Evolutionary conservation across 306 rosid species (phyloP).

Genomic region (Casuarina cunninghamiana): DNA sequence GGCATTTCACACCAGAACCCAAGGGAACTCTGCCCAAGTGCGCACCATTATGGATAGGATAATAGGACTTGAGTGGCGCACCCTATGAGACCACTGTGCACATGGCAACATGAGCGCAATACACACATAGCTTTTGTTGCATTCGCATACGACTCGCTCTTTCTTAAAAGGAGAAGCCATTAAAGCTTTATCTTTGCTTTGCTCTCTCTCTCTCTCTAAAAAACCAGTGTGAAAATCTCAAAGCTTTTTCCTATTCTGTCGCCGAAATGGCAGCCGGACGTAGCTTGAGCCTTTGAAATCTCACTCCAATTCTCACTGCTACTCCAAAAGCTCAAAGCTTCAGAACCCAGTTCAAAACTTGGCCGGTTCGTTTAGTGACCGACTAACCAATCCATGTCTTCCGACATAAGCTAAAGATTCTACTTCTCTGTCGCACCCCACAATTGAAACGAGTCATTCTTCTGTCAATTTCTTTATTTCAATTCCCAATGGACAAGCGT

Average conservation of each 20-base stretch:
- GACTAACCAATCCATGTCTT: conserved; percentile 66
- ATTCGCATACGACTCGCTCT: background rate
- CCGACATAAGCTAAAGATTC: conserved; percentile 65
- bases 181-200: conserved; percentile 24
- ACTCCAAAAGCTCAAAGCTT: conserved; percentile 32
- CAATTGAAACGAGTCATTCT: background rate
- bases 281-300: conserved; percentile 35
- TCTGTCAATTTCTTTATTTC: background rate
- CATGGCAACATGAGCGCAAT: conserved; percentile 31
- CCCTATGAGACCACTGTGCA: too few species aligned
- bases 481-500: conserved; percentile 1
- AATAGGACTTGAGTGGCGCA: background rate
- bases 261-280: conserved; percentile 29
- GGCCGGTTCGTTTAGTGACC: background rate
- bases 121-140: conserved; percentile 18
- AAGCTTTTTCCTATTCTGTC: conserved; percentile 23
- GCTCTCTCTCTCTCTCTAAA: conserved; percentile 28
- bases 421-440: background rate
- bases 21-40: conserved; percentile 15
- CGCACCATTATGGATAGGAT: conserved; percentile 35
- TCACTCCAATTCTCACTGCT: conserved; percentile 23
- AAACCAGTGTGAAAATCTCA: conserved; percentile 33
- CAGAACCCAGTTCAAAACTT: background rate
- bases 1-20: too few species aligned
- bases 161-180: conserved; percentile 17